Conservation (phyloP, 1,284 basidiomycete species). For the Thelephora terrestris region DNA sequence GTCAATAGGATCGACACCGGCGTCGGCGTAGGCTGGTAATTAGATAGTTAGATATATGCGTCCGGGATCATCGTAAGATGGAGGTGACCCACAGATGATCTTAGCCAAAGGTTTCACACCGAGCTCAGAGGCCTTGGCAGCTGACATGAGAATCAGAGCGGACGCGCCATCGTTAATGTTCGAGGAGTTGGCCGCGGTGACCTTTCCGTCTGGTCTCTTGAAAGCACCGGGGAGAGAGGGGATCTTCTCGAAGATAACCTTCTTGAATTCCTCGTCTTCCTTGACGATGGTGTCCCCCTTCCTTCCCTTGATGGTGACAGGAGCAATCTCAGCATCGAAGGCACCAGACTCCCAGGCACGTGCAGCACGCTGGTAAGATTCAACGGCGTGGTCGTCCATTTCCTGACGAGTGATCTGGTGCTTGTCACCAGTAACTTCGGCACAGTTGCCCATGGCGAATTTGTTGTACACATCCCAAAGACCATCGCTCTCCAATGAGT, state of each 20-base stretch:
- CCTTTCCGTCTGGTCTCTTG: conserved; percentile 75
- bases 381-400: conserved; percentile 85
- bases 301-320: conserved; percentile 90
- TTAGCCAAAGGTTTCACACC: conserved; percentile 86
- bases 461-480: conserved; percentile 96
- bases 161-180: conserved; percentile 95
- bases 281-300: conserved; percentile 85
- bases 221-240: conserved; percentile 83
- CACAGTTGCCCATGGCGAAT: conserved; percentile 95
- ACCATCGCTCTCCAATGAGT: conserved; percentile 89
- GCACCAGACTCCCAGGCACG: conserved; percentile 82
- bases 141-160: conserved; percentile 88
- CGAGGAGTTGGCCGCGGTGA: conserved; percentile 96
- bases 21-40: conserved; percentile 84
- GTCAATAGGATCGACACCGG: conserved; percentile 92
- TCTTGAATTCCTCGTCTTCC: conserved; percentile 98
- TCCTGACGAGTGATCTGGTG: conserved; percentile 77
- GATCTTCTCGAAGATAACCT: conserved; percentile 88
- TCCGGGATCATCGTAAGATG: not conserved
- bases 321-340: conserved; percentile 86
- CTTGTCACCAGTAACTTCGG: conserved; percentile 81
- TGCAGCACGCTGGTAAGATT: conserved; percentile 90
- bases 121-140: conserved; percentile 82
- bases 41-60: conserved; percentile 6
- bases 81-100: conserved; percentile 63